These are phyloP conservation scores for Calophaca sinica DNA, from an alignment of 306 rosid genomes.

Conservation along the genomic window DNA sequence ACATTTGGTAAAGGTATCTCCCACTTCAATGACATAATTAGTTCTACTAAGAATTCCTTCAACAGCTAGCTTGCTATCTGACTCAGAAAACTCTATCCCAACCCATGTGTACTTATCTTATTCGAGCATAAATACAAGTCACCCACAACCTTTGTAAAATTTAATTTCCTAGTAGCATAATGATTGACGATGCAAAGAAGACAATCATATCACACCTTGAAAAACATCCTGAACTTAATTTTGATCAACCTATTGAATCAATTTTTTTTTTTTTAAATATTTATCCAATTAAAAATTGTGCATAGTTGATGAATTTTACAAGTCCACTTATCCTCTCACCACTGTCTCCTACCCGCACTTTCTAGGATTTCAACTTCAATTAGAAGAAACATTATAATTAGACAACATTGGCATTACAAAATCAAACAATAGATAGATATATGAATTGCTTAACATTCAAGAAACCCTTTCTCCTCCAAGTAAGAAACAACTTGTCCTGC, in stretches of 20 bases:
- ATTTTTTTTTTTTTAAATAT: not conserved
- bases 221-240: constrained; percentile 5
- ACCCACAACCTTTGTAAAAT: too few relatives aligned
- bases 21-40: too few relatives aligned
- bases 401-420: constrained; percentile 14
- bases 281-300: not conserved
- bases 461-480: constrained; percentile 79
- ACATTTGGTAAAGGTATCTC: too few relatives aligned
- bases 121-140: too few relatives aligned
- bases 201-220: not conserved
- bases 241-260: constrained; percentile 5
- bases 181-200: constrained; percentile 1
- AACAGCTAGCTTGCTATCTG: too few relatives aligned
- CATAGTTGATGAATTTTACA: constrained; percentile 17
- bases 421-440: constrained; percentile 24
- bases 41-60: too few relatives aligned
- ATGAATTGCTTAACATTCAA: constrained; percentile 48
- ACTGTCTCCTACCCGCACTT: constrained; percentile 12
- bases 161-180: not conserved
- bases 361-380: constrained; percentile 37
- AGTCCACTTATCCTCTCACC: constrained; percentile 38
- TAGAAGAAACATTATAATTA: constrained; percentile 33
- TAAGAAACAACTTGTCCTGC: constrained; percentile 69
- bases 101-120: too few relatives aligned
- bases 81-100: too few relatives aligned